Evolutionary conservation across 2,329 filamentous ascomycete species (phyloP), one percentile per base, ranked within the genome.

Genomic region (Monosporascus cannonballus): DNA sequence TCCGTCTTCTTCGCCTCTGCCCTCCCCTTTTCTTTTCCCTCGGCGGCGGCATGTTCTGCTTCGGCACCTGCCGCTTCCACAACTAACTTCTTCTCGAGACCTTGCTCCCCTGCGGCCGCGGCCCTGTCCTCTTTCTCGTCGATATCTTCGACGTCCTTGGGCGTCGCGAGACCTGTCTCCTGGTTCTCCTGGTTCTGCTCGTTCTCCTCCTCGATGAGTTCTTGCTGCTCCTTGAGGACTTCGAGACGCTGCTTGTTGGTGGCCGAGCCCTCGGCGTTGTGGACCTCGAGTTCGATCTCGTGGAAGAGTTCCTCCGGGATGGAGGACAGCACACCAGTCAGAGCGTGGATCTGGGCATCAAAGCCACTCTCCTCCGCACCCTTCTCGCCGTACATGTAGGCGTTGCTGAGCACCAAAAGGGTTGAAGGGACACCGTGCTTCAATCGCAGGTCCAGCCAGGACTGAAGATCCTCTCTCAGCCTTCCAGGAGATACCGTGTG

Each of bases 181-280:
- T 89, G 84, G 71, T 89, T 90, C 69, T 87, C 83, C 67, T 91
- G 82, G 65, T 89, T 89, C 75, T 99, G 93, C 76, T 94, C 83
- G 59, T 93, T 95, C 77, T 99, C 94, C 69, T 99, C 94, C 58
- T 96, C 87, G 54, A 99, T 99, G 57, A 99, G 84, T 69, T 96
- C 94, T 71, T 99, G 89, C 76, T 99, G 94, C 76, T 99, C 94
- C 81, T 91, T 95, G 68, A 99, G 81, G 17, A 99, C 94, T 76
- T 99, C 94, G 42, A 99, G 87, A 69, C 94, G 88, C 78, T 97
- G 94, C 81, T 95, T 96, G 83, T 99, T 99, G 60, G 94, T 99
- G 24, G 94, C 94, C 11, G 92, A 93, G 56, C 94, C 94, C 74
- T 99, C 94, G 48, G 93, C 92, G 56, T 87, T 96, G 79, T 96